Evolutionary conservation across 2,329 filamentous ascomycete genomes (phyloP).

Genomic region (Thermothelomyces thermophilus): DNA sequence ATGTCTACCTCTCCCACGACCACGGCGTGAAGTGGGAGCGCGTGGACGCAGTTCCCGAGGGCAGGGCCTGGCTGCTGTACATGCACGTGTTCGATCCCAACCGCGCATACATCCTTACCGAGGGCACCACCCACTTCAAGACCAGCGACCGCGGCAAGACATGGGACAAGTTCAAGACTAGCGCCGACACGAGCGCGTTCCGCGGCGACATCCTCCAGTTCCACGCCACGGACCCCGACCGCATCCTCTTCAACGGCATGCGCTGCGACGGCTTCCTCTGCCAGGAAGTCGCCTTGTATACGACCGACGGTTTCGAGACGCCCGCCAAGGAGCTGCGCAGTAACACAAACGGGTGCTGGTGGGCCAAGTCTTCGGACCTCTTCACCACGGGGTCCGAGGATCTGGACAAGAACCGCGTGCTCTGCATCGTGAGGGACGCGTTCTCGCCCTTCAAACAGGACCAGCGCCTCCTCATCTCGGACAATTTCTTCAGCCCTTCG

Average conservation of each 20-base stretch:
- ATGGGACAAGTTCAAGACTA: conserved; percentile 69
- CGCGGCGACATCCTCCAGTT: conserved; percentile 57
- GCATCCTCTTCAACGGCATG: conserved; percentile 78
- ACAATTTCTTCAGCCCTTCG: conserved; percentile 66
- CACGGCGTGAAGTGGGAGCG: conserved; percentile 71
- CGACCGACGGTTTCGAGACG: conserved; percentile 74
- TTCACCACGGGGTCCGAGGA: conserved; percentile 65
- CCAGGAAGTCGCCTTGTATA: conserved; percentile 62
- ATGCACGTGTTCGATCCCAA: conserved; percentile 74
- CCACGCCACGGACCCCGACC: conserved; percentile 75
- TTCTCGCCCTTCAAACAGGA: conserved; percentile 66
- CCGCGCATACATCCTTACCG: conserved; percentile 74
- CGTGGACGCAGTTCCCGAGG: conserved; percentile 58
- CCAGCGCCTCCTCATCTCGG: conserved; percentile 72
- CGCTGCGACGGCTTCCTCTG: conserved; percentile 60
- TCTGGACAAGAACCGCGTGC: conserved; percentile 60
- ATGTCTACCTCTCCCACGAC: conserved; percentile 71
- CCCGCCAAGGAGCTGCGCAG: conserved; percentile 57
- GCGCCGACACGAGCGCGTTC: conserved; percentile 49
- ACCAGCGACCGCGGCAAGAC: conserved; percentile 76
- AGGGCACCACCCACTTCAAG: conserved; percentile 65
- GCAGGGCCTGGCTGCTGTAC: conserved; percentile 55
- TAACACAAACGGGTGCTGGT: conserved; percentile 71
- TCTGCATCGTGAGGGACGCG: conserved; percentile 73
- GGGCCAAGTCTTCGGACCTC: conserved; percentile 70